A percentile compares a stretch with the other conserved stretches of the same genome.
Evolutionary conservation across 2,329 filamentous ascomycete genomes (phyloP).

Genomic region (Lizonia empirigonia): DNA sequence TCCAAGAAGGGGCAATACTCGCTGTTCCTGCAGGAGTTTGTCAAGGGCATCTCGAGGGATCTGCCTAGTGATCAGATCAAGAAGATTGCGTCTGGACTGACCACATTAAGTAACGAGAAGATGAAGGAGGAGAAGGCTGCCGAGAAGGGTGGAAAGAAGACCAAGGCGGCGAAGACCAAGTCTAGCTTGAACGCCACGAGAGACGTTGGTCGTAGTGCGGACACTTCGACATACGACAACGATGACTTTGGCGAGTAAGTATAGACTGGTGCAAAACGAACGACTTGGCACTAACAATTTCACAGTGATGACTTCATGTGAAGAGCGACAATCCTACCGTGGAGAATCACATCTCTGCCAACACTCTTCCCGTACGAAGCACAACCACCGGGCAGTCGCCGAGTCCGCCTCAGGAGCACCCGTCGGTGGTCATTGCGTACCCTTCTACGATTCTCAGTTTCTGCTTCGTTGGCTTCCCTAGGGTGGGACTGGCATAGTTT

Average conservation of each 20-base stretch:
- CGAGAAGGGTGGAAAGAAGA: conserved; percentile 95
- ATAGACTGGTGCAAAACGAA: neutral
- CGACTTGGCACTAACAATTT: conserved; percentile 24
- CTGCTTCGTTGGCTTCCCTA: conserved; percentile 10
- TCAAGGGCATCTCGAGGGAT: conserved; percentile 84
- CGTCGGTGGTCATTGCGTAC: neutral
- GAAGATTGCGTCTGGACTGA: conserved; percentile 86
- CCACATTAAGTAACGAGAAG: conserved; percentile 94
- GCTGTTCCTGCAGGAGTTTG: conserved; percentile 88
- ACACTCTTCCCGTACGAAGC: conserved; percentile 16
- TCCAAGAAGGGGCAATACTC: conserved; percentile 88
- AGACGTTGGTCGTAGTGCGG: conserved; percentile 61
- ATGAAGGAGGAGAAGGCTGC: conserved; percentile 97
- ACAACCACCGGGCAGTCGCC: conserved; percentile 15
- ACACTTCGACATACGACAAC: conserved; percentile 80
- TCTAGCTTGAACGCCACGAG: conserved; percentile 73
- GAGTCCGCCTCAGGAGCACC: conserved; percentile 1
- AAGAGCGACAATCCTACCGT: conserved; percentile 11
- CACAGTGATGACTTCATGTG: conserved; percentile 49
- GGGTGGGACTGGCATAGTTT: conserved; percentile 16
- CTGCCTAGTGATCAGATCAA: conserved; percentile 93
- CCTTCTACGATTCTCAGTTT: conserved; percentile 5
- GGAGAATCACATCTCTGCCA: conserved; percentile 5
- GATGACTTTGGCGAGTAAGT: conserved; percentile 87
- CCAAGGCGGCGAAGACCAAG: conserved; percentile 96